These are phyloP conservation scores for Acanthamoeba culbertsoni DNA, from an alignment of 208 protist genomes.

Conservation along the genomic window DNA sequence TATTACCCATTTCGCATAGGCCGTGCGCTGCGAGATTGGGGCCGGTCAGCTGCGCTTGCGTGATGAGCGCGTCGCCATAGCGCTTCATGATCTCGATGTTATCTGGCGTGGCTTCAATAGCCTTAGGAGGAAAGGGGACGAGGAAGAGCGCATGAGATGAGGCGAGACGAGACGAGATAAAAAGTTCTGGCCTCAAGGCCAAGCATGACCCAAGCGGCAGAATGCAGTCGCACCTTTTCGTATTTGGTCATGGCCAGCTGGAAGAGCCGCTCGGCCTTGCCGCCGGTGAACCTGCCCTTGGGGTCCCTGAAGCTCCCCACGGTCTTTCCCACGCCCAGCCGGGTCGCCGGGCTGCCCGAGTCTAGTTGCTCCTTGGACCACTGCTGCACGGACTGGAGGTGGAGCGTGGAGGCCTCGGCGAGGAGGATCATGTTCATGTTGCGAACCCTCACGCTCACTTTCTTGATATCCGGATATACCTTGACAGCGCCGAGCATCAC, in stretches of 20 bases:
- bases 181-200: too few relatives aligned
- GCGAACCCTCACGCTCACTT: conserved; percentile 9
- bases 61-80: conserved; percentile 21
- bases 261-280: conserved; percentile 20
- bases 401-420: neutral
- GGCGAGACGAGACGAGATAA: neutral
- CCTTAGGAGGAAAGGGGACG: neutral
- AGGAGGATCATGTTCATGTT: conserved; percentile 52
- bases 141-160: neutral
- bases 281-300: neutral
- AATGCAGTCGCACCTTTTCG: neutral
- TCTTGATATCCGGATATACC: conserved; percentile 37
- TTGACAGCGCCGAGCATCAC: neutral
- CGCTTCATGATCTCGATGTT: conserved; percentile 31
- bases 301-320: conserved; percentile 19
- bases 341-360: neutral
- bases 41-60: conserved; percentile 8
- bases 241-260: conserved; percentile 31
- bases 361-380: neutral
- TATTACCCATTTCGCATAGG: conserved; percentile 2
- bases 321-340: neutral
- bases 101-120: conserved; percentile 6
- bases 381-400: conserved; percentile 28
- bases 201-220: neutral
- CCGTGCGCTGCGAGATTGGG: neutral